Evolutionary conservation across 208 protist genomes (phyloP).

Genomic region (Leishmania arabica): DNA sequence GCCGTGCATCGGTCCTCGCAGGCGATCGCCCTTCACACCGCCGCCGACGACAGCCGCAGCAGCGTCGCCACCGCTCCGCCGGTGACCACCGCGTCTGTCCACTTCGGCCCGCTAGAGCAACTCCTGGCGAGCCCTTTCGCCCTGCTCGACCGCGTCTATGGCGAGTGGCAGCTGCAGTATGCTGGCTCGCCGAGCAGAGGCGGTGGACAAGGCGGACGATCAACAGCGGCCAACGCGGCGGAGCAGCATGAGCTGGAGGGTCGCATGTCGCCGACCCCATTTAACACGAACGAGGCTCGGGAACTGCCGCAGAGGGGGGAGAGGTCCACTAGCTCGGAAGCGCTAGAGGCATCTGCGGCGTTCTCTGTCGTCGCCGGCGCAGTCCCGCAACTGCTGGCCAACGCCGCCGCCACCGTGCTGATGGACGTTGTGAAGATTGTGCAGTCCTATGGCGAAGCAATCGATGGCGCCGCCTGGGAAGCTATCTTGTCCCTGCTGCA

Average conservation of each 20-base stretch:
- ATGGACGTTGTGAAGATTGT: constrained; percentile 56
- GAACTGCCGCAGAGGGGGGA: background rate
- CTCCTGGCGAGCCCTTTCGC: constrained; percentile 35
- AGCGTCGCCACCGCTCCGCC: background rate
- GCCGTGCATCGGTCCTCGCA: constrained; percentile 21
- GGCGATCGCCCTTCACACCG: constrained; percentile 6
- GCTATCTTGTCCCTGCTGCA: constrained; percentile 51
- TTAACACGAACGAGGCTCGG: background rate
- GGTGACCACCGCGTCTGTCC: too few relatives aligned
- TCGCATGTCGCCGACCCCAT: background rate
- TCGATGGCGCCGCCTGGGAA: constrained; percentile 53
- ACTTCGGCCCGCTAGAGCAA: constrained; percentile 20
- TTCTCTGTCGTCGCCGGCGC: constrained; percentile 8
- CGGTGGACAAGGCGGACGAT: background rate
- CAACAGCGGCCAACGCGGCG: background rate
- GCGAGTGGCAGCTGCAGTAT: constrained; percentile 10
- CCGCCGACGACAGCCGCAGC: background rate
- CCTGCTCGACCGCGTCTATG: constrained; percentile 34
- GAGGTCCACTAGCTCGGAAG: constrained; percentile 1
- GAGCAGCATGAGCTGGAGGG: background rate
- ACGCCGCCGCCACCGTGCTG: constrained; percentile 21
- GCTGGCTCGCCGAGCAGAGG: background rate
- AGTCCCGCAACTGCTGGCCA: constrained; percentile 19
- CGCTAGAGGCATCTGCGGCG: background rate
- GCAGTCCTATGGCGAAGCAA: constrained; percentile 58